A percentile compares a stretch with the other conserved stretches of the same genome.
Conservation (phyloP, 768 basidiomycete genomes). For the Mycena albidolilacea region DNA sequence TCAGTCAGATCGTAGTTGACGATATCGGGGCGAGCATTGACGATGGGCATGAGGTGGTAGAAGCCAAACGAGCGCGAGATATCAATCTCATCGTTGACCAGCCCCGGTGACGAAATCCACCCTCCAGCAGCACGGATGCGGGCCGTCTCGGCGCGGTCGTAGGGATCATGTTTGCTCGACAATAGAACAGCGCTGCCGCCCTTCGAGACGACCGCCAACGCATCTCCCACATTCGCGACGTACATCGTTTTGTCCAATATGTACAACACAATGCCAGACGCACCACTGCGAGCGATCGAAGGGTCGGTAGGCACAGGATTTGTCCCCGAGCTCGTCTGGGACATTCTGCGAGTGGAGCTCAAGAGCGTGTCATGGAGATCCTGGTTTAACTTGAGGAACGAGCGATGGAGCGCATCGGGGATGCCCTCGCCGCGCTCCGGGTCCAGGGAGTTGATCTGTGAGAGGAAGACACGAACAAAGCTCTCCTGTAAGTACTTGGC, state of each 20-base stretch:
- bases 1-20: conserved; percentile 77
- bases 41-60: conserved; percentile 89
- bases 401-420: conserved; percentile 85
- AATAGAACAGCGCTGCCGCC: conserved; percentile 82
- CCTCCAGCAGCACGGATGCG: conserved; percentile 94
- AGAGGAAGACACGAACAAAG: conserved; percentile 75
- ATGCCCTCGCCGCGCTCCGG: conserved; percentile 67
- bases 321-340: conserved; percentile 68
- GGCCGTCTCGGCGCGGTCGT: conserved; percentile 85
- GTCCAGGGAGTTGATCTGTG: conserved; percentile 68
- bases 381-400: conserved; percentile 92
- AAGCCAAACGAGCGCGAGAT: conserved; percentile 96
- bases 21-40: conserved; percentile 92
- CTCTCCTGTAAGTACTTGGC: conserved; percentile 90
- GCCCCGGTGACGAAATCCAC: conserved; percentile 92
- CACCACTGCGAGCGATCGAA: conserved; percentile 77
- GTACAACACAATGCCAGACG: conserved; percentile 91
- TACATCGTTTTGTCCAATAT: conserved; percentile 84
- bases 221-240: conserved; percentile 92
- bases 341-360: conserved; percentile 74
- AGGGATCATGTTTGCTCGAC: conserved; percentile 90
- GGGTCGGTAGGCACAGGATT: conserved; percentile 54
- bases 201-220: conserved; percentile 88
- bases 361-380: conserved; percentile 80
- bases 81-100: conserved; percentile 93